Evolutionary conservation across 805 yeast species (phyloP), one percentile per base, ranked within the genome.

Genomic region (Yarrowia keelungensis): DNA sequence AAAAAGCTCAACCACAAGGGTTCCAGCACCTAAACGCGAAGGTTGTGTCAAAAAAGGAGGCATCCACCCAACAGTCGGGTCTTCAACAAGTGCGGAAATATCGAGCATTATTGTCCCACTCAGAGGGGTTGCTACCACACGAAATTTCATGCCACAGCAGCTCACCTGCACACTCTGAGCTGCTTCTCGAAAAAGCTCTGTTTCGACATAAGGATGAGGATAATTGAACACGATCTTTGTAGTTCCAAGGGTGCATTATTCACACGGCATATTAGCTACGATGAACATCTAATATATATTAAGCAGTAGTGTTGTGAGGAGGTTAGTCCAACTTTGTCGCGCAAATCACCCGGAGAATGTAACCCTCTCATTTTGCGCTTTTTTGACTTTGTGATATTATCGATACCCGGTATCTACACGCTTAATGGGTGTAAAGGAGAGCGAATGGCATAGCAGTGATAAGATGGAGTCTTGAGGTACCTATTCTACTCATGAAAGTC

Each of bases 1-100:
- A 56, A 56, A 39, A 54, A 14, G 14, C 61, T 54, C 61, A 54
- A 54, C 61, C 61, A 15, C 61, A 56, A 56, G 62, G 62, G 62
- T 41, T 8, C 62, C n/a, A 19, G 32, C 26, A 14, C 35, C 26
- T 26, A 56, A 26, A 15, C n/a, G 9, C 12, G 46, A 54, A 54
- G 19, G 46, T 53, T 53, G 59, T 26, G 42, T 19, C 16, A 38
- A 53, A 19, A 16, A n/a, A 19, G 35, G 59, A 38, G 16, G 3
- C 58, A 38, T 35, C 43, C 58, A 53, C 58, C 45, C 58, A 36
- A 50, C 22, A n/a, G 15, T 15, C 8, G 15, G n/a, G 43, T 8
- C 16, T 42, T 42, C 19, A 26, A 5, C 32, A 5, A 26, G 32
- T 26, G 32, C 32, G 32, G 7, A 26, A 26, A 35, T 26, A 14